Evolutionary conservation across 768 basidiomycete genomes (phyloP).

Genomic region (Amanita polypyramis): DNA sequence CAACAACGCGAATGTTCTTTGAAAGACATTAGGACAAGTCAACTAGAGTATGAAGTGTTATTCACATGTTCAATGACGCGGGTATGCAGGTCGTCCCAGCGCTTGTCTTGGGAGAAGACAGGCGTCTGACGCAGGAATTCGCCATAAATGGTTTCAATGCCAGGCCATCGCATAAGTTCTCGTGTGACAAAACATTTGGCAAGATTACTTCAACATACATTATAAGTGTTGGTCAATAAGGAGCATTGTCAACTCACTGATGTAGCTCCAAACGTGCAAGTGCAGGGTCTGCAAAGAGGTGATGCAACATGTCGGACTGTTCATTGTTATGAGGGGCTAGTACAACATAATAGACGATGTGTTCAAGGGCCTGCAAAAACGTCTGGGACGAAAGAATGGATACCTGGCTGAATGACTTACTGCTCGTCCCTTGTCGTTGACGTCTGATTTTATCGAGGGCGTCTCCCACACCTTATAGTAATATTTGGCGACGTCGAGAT

Average conservation of each 20-base stretch:
- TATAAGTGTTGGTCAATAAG: slow-evolving; percentile 9
- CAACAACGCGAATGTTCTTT: slow-evolving; percentile 92
- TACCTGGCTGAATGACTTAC: slow-evolving; percentile 27
- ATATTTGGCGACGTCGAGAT: slow-evolving; percentile 90
- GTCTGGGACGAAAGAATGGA: not conserved
- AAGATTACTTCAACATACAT: slow-evolving; percentile 55
- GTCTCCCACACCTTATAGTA: slow-evolving; percentile 98
- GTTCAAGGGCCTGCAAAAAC: slow-evolving; percentile 67
- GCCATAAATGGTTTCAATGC: slow-evolving; percentile 83
- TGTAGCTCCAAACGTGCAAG: slow-evolving; percentile 75
- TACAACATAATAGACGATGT: slow-evolving; percentile 90
- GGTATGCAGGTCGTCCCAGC: slow-evolving; percentile 93
- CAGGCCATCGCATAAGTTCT: slow-evolving; percentile 96
- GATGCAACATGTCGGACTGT: slow-evolving; percentile 94
- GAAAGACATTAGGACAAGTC: not conserved
- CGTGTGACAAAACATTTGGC: slow-evolving; percentile 89
- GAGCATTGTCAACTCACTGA: slow-evolving; percentile 40
- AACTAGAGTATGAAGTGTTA: slow-evolving; percentile 9
- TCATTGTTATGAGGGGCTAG: slow-evolving; percentile 94
- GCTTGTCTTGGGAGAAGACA: slow-evolving; percentile 68
- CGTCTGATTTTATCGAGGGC: slow-evolving; percentile 83
- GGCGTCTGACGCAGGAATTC: slow-evolving; percentile 68
- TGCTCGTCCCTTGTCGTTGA: slow-evolving; percentile 52
- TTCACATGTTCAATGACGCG: slow-evolving; percentile 94
- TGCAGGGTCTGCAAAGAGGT: slow-evolving; percentile 70